Percentiles rank a stretch among this genome's conserved stretches.
Conservation (phyloP, 805 yeast genomes). For the Zygoascus flipseniorum region DNA sequence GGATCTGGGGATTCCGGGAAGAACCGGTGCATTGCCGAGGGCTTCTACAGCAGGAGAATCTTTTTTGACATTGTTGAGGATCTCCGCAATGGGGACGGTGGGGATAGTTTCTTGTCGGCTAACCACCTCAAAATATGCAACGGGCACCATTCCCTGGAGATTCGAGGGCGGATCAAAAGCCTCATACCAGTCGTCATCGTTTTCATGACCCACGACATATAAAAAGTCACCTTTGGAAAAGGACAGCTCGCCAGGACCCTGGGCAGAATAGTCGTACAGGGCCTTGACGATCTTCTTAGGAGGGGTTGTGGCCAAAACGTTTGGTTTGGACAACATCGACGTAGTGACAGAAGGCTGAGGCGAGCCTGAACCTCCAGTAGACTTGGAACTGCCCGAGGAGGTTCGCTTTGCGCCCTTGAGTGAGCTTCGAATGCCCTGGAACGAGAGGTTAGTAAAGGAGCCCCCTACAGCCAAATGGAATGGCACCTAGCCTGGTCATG, state of each 20-base stretch:
- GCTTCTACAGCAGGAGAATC: not conserved
- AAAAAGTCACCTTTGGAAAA: slow-evolving; percentile 83
- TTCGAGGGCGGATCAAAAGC: slow-evolving; percentile 81
- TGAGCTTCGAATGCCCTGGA: slow-evolving; percentile 27
- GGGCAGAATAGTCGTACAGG: slow-evolving; percentile 64
- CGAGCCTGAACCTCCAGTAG: slow-evolving; percentile 6
- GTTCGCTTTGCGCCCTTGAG: slow-evolving; percentile 27
- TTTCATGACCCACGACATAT: slow-evolving; percentile 59
- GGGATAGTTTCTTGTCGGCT: slow-evolving; percentile 26
- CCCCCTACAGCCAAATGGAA: not conserved
- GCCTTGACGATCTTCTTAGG: slow-evolving; percentile 86
- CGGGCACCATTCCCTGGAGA: slow-evolving; percentile 80
- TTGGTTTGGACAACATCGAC: not conserved
- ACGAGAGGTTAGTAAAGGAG: not conserved
- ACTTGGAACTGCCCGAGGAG: slow-evolving; percentile 11
- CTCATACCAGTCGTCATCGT: slow-evolving; percentile 66
- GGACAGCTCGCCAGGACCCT: slow-evolving; percentile 70
- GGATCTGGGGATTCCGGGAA: not conserved
- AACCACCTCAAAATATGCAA: slow-evolving; percentile 70
- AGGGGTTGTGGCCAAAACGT: slow-evolving; percentile 31
- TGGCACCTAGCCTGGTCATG: not conserved
- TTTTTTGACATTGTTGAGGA: not conserved
- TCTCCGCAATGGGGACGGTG: slow-evolving; percentile 22
- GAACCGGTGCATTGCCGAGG: not conserved
- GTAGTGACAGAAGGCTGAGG: not conserved